Percentiles rank a stretch among this genome's conserved stretches.
Conservation (phyloP, 352 stramenopile species). For the Blastocystis sp. region DNA sequence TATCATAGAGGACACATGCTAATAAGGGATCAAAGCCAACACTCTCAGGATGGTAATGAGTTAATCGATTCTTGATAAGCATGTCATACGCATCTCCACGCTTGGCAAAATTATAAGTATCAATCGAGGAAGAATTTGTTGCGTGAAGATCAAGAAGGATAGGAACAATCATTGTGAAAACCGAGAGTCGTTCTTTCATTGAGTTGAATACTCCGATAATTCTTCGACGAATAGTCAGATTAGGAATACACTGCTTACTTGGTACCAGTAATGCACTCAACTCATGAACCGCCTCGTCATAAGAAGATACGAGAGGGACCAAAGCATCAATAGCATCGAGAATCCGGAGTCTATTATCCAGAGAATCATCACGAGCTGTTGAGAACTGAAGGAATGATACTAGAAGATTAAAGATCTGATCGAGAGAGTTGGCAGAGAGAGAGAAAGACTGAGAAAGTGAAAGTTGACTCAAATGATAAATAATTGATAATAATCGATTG, state of each 20-base stretch:
- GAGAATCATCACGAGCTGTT: neutral
- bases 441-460: neutral
- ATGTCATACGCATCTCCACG: conserved; percentile 44
- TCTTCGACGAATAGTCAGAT: neutral
- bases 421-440: neutral
- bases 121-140: neutral
- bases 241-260: neutral
- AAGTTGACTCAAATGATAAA: conserved; percentile 19
- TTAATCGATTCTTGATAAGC: neutral
- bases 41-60: neutral
- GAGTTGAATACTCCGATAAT: neutral
- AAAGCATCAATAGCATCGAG: neutral
- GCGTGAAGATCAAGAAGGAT: conserved; percentile 17
- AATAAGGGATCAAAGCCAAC: conserved; percentile 6
- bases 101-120: conserved; percentile 13
- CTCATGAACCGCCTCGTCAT: neutral
- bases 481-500: conserved; percentile 35
- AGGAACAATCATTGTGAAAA: neutral
- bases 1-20: conserved; percentile 2
- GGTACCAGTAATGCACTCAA: conserved; percentile 2
- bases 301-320: conserved; percentile 3
- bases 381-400: conserved; percentile 47
- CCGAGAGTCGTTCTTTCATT: neutral
- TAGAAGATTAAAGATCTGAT: conserved; percentile 1
- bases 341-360: neutral